Percentiles rank a stretch among this genome's conserved stretches.
These are phyloP conservation scores for Mycena metata DNA, from an alignment of 768 basidiomycete species.

Conservation along the genomic window DNA sequence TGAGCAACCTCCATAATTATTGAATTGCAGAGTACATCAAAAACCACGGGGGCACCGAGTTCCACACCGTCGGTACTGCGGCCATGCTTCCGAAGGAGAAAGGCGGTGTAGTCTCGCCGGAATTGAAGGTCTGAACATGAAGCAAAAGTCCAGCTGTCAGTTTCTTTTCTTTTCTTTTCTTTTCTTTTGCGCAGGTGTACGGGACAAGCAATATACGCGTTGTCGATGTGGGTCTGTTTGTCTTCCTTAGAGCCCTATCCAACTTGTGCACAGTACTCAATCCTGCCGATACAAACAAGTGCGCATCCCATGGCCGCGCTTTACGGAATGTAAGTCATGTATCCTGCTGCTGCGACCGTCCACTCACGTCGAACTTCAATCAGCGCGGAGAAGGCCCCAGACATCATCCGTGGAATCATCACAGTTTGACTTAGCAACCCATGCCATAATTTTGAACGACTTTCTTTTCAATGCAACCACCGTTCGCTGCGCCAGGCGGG, in stretches of 20 bases:
- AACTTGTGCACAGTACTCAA: neutral
- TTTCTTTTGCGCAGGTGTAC: slow-evolving; percentile 1
- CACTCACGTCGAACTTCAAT: no score
- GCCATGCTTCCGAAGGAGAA: slow-evolving; percentile 4
- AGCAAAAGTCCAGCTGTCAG: neutral
- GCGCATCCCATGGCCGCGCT: slow-evolving; percentile 1
- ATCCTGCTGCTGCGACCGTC: no score
- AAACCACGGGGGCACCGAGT: neutral
- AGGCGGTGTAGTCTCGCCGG: slow-evolving; percentile 8
- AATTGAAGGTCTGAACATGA: no score
- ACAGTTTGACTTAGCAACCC: no score
- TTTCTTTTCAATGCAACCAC: slow-evolving; percentile 10
- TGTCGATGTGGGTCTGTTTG: no score
- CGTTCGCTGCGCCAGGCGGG: slow-evolving; percentile 9
- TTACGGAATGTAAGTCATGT: no score
- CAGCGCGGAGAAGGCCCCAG: no score
- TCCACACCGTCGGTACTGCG: neutral
- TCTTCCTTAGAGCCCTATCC: neutral
- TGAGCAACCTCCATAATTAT: neutral
- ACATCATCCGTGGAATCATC: no score
- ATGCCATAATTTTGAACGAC: slow-evolving; percentile 9
- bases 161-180: neutral
- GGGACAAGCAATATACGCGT: slow-evolving; percentile 9
- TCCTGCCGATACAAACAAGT: slow-evolving; percentile 1
- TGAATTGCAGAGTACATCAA: neutral